Evolutionary conservation across 257 asterid species (phyloP).

Genomic region (Vinca minor): DNA sequence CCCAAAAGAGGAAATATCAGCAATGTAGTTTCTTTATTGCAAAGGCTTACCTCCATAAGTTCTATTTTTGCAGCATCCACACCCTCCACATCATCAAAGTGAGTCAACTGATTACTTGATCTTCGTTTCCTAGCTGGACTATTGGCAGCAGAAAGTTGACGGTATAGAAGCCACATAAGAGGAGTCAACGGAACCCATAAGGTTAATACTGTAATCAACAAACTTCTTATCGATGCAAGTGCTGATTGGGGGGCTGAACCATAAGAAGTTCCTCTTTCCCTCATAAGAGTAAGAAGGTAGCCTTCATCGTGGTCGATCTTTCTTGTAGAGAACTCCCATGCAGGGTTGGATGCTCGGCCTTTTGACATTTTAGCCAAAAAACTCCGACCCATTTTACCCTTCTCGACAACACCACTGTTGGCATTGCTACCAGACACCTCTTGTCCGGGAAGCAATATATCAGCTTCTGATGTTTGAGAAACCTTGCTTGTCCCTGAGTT

Average conservation of each 20-base stretch:
- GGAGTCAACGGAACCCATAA: slow-evolving; percentile 94
- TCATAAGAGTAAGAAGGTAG: slow-evolving; percentile 79
- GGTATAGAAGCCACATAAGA: slow-evolving; percentile 80
- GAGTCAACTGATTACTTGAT: slow-evolving; percentile 52
- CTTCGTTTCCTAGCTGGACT: slow-evolving; percentile 68
- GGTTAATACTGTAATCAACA: slow-evolving; percentile 60
- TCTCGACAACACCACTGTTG: slow-evolving; percentile 11
- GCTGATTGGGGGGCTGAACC: slow-evolving; percentile 84
- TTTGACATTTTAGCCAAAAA: slow-evolving; percentile 25
- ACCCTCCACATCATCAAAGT: slow-evolving; percentile 89
- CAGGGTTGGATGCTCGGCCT: slow-evolving; percentile 28
- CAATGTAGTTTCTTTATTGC: not conserved
- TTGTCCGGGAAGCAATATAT: slow-evolving; percentile 11
- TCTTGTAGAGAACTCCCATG: slow-evolving; percentile 81
- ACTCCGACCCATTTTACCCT: slow-evolving; percentile 19
- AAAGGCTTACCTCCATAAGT: slow-evolving; percentile 73
- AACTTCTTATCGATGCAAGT: slow-evolving; percentile 53
- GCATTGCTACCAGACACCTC: slow-evolving; percentile 21
- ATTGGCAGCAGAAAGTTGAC: slow-evolving; percentile 78
- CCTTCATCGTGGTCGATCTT: slow-evolving; percentile 88
- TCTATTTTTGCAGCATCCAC: slow-evolving; percentile 90
- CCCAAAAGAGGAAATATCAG: slow-evolving; percentile 3
- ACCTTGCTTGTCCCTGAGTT: slow-evolving; percentile 21
- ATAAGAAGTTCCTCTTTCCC: slow-evolving; percentile 69
- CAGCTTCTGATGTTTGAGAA: slow-evolving; percentile 17